phyloP scores from a whole-genome alignment of 2,329 filamentous ascomycete species.

The Madurella fahalii region DNA sequence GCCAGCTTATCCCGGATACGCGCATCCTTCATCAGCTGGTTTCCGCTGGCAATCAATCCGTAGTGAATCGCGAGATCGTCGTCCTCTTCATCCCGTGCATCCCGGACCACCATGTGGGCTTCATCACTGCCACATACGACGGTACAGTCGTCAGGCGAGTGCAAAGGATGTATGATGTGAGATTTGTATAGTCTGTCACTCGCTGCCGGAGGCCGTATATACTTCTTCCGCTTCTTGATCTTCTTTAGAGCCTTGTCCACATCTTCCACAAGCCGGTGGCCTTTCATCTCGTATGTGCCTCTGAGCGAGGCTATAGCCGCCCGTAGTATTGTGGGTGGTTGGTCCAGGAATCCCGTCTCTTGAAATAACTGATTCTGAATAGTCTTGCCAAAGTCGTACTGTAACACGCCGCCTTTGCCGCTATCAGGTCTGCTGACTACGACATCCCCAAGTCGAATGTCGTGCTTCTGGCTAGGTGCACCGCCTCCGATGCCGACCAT shows the following conservation, averaged over 20 bases:
- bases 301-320: constrained; percentile 8
- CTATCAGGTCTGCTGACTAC: constrained; percentile 27
- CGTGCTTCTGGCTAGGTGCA: constrained; percentile 33
- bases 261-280: neutral
- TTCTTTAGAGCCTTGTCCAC: neutral
- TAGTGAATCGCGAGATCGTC: constrained; percentile 12
- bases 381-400: constrained; percentile 31
- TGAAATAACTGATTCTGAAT: constrained; percentile 18
- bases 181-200: constrained; percentile 4
- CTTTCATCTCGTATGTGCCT: neutral
- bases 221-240: neutral
- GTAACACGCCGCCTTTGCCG: constrained; percentile 25
- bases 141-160: constrained; percentile 2
- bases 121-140: neutral
- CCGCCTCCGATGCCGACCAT: constrained; percentile 37
- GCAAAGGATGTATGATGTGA: neutral
- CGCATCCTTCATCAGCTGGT: constrained; percentile 13
- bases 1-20: constrained; percentile 4
- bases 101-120: neutral
- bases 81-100: too few species aligned
- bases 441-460: constrained; percentile 35
- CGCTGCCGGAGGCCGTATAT: neutral
- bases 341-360: neutral
- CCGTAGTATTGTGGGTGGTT: neutral
- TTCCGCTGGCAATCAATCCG: constrained; percentile 17